Conservation (phyloP, 768 basidiomycete species). For the Hemileccinum impolitum region DNA sequence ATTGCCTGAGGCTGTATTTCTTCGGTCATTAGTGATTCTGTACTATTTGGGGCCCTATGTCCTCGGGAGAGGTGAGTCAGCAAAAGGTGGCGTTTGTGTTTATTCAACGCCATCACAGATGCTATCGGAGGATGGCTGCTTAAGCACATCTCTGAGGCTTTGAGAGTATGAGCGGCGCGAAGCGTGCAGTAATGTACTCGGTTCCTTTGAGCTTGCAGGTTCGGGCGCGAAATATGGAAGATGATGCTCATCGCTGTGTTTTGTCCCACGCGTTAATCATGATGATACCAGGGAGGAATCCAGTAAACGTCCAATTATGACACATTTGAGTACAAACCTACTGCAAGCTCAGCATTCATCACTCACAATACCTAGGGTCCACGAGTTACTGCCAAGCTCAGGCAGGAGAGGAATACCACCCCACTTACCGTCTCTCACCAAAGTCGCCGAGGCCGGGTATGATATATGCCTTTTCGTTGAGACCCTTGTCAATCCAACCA, state of each 20-base stretch:
- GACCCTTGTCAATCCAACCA: conserved; percentile 91
- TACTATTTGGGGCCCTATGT: conserved; percentile 15
- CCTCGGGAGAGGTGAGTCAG: conserved; percentile 10
- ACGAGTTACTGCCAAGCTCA: neutral
- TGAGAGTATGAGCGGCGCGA: neutral
- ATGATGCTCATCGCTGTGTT: neutral
- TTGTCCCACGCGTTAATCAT: neutral
- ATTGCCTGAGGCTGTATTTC: conserved; percentile 8
- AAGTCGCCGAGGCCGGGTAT: conserved; percentile 97
- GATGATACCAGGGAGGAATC: neutral
- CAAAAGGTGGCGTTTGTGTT: neutral
- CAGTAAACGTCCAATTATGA: neutral
- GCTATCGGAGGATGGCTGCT: conserved; percentile 9
- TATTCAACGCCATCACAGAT: conserved; percentile 5
- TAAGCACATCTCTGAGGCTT: conserved; percentile 1
- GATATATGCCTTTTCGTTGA: conserved; percentile 90
- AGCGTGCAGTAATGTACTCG: neutral
- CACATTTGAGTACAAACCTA: neutral
- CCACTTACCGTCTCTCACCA: conserved; percentile 74
- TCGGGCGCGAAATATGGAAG: neutral
- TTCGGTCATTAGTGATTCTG: conserved; percentile 13
- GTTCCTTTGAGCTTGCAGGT: too few relatives aligned
- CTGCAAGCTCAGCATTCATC: conserved; percentile 8
- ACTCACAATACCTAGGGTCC: conserved; percentile 23
- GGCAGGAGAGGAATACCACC: neutral